Conservation (phyloP, 257 asterid species). For the Prunella vulgaris region DNA sequence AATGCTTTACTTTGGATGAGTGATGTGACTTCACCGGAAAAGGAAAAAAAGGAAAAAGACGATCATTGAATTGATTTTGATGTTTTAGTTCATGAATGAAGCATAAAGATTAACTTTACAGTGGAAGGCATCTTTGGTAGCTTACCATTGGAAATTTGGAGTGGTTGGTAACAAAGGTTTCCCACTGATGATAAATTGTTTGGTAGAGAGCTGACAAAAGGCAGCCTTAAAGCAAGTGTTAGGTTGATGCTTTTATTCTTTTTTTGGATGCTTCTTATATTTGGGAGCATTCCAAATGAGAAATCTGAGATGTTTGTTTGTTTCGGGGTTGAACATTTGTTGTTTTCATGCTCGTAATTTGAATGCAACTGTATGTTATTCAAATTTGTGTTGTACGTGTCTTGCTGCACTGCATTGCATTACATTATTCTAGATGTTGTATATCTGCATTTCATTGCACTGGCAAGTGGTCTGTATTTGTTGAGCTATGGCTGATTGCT, state of each 20-base stretch:
- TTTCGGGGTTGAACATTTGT: background rate
- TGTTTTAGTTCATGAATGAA: background rate
- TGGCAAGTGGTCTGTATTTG: background rate
- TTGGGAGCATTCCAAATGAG: background rate
- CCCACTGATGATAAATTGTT: constrained; percentile 1
- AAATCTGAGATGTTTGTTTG: background rate
- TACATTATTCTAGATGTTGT: background rate
- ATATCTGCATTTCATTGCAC: background rate
- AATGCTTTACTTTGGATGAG: background rate
- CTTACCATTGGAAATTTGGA: background rate
- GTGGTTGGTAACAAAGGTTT: background rate
- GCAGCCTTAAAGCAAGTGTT: background rate
- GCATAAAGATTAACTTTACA: background rate
- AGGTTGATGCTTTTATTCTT: background rate
- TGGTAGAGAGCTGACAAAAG: background rate
- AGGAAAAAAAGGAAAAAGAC: background rate
- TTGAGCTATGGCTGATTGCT: background rate
- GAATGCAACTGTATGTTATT: background rate
- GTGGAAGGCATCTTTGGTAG: background rate
- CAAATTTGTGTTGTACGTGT: background rate
- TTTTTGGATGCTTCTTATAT: background rate
- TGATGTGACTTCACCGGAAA: background rate
- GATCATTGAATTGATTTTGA: constrained; percentile 1
- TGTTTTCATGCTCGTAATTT: background rate
- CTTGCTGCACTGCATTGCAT: background rate